Evolutionary conservation across 176 grass and related monocot genomes (phyloP).

Genomic region (Avena insularis): DNA sequence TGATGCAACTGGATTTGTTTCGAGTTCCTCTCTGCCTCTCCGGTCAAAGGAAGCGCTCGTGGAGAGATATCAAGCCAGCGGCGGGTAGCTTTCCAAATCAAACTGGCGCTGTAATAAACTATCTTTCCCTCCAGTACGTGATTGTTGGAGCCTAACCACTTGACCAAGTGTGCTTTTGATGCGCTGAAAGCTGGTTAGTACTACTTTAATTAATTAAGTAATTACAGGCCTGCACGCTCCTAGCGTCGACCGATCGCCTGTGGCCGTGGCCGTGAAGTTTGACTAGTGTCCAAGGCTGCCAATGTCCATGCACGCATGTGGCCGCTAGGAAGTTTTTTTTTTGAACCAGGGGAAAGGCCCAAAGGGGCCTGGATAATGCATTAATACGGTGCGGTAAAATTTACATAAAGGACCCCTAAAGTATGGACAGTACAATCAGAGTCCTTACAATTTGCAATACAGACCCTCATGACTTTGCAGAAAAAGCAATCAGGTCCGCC

Average conservation of each 20-base stretch:
- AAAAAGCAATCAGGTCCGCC: no score
- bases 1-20: background rate
- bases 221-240: background rate
- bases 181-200: background rate
- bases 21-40: background rate
- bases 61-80: background rate
- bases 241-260: background rate
- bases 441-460: no score
- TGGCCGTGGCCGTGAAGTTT: constrained; percentile 27
- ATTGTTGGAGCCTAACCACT: constrained; percentile 39
- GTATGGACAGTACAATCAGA: no score
- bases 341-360: no score
- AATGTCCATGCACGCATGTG: constrained; percentile 16
- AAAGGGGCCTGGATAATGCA: no score
- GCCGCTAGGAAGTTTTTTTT: background rate
- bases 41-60: constrained; percentile 17
- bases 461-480: no score
- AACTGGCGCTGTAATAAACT: background rate
- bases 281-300: constrained; percentile 30
- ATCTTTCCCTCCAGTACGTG: background rate
- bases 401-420: no score
- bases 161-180: constrained; percentile 55
- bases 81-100: constrained; percentile 27
- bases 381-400: no score
- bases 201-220: background rate